Evolutionary conservation across 352 stramenopile species (phyloP).

Genomic region (Pythium pyrilobum): DNA sequence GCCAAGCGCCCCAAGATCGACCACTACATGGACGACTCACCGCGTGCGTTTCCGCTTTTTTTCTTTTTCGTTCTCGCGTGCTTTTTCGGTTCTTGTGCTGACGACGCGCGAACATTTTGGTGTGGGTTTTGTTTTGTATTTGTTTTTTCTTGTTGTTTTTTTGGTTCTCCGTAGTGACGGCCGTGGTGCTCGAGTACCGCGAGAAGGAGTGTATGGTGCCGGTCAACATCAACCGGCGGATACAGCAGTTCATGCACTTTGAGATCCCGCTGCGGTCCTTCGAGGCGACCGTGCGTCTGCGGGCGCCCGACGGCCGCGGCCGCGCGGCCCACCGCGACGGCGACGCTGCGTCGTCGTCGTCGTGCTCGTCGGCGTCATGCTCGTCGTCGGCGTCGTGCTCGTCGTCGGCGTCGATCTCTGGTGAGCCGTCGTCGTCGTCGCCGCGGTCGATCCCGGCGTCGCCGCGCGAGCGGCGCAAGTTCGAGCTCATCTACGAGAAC

Average conservation of each 20-base stretch:
- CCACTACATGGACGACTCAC: slow-evolving; percentile 62
- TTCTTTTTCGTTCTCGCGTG: neutral
- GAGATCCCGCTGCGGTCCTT: slow-evolving; percentile 81
- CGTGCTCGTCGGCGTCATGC: neutral
- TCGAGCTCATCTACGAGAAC: slow-evolving; percentile 74
- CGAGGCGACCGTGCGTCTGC: slow-evolving; percentile 75
- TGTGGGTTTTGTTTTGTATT: neutral
- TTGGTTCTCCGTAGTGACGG: slow-evolving; percentile 52
- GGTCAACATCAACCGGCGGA: slow-evolving; percentile 77
- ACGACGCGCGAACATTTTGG: neutral
- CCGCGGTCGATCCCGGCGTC: slow-evolving; percentile 84
- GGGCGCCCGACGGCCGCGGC: slow-evolving; percentile 25
- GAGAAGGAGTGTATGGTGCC: slow-evolving; percentile 82
- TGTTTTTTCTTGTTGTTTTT: slow-evolving; percentile 8
- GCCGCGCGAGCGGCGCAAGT: slow-evolving; percentile 56
- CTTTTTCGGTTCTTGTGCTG: neutral
- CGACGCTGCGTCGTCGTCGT: neutral
- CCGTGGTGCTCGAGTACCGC: slow-evolving; percentile 82
- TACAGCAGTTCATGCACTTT: slow-evolving; percentile 88
- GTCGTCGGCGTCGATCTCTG: slow-evolving; percentile 1
- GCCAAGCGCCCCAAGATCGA: slow-evolving; percentile 18
- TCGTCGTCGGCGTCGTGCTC: neutral
- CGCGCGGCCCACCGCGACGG: neutral
- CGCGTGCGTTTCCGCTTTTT: slow-evolving; percentile 32
- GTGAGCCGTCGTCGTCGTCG: slow-evolving; percentile 36